phyloP scores from a whole-genome alignment of 2,329 filamentous ascomycete genomes.

The Trichophyton mentagrophytes region DNA sequence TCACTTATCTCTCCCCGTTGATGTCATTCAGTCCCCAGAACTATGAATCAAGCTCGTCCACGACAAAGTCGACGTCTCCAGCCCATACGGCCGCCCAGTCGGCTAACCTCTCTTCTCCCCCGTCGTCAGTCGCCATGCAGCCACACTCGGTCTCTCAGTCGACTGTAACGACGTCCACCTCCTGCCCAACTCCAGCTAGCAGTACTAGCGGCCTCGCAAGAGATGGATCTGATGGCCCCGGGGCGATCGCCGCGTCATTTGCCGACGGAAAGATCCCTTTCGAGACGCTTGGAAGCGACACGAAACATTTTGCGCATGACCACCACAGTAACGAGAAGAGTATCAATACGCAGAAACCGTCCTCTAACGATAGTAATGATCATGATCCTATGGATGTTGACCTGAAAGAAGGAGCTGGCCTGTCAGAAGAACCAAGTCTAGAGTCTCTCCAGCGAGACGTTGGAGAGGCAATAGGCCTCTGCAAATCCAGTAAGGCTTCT shows the following conservation, averaged over 20 bases:
- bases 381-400: slow-evolving; percentile 31
- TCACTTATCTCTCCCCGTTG: slow-evolving; percentile 31
- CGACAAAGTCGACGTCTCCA: slow-evolving; percentile 32
- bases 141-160: slow-evolving; percentile 32
- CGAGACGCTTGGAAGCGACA: slow-evolving; percentile 2
- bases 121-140: slow-evolving; percentile 32
- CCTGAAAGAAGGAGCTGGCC: slow-evolving; percentile 15
- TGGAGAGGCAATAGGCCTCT: slow-evolving; percentile 36
- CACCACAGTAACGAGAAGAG: background rate
- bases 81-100: slow-evolving; percentile 32
- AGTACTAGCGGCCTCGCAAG: slow-evolving; percentile 31
- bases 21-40: slow-evolving; percentile 39
- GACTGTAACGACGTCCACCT: slow-evolving; percentile 28
- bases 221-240: slow-evolving; percentile 16
- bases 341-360: slow-evolving; percentile 18
- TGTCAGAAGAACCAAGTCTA: slow-evolving; percentile 22
- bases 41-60: slow-evolving; percentile 35
- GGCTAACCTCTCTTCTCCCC: slow-evolving; percentile 29
- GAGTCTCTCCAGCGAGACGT: slow-evolving; percentile 36
- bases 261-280: slow-evolving; percentile 11
- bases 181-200: slow-evolving; percentile 35
- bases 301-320: background rate
- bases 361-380: slow-evolving; percentile 12
- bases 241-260: slow-evolving; percentile 5
- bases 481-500: slow-evolving; percentile 37